Conservation (phyloP, 2,329 filamentous ascomycete genomes). For the Colletotrichum nymphaeae region DNA sequence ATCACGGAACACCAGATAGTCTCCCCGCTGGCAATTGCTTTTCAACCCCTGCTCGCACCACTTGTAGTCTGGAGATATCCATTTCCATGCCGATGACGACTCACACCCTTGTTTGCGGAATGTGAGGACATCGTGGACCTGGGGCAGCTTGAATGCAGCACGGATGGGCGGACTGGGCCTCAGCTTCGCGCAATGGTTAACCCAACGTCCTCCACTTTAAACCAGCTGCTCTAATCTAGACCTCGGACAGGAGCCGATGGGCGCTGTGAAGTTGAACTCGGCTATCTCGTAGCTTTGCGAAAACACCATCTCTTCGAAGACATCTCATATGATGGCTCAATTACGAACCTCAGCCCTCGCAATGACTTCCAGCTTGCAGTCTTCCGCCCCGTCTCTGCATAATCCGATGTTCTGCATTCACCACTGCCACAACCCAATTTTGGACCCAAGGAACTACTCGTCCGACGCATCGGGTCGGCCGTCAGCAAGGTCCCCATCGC, state of each 20-base stretch:
- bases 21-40: conserved; percentile 8
- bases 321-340: neutral
- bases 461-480: conserved; percentile 22
- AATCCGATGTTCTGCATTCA: conserved; percentile 10
- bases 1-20: neutral
- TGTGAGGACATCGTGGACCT: conserved; percentile 20
- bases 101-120: conserved; percentile 8
- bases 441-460: neutral
- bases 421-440: conserved; percentile 3
- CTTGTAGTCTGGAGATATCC: conserved; percentile 1
- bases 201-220: neutral
- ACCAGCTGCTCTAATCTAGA: conserved; percentile 5
- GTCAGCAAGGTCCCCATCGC: conserved; percentile 24
- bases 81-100: conserved; percentile 6
- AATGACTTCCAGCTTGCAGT: neutral
- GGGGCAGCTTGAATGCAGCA: neutral
- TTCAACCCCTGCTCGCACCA: conserved; percentile 5
- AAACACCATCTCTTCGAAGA: neutral
- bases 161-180: conserved; percentile 1
- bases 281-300: neutral
- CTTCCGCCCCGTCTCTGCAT: neutral
- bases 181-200: conserved; percentile 4
- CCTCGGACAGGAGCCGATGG: conserved; percentile 10
- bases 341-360: conserved; percentile 5
- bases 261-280: conserved; percentile 2